phyloP scores from a whole-genome alignment of 1,284 basidiomycete species.

The Sanghuangporus weigelae region DNA sequence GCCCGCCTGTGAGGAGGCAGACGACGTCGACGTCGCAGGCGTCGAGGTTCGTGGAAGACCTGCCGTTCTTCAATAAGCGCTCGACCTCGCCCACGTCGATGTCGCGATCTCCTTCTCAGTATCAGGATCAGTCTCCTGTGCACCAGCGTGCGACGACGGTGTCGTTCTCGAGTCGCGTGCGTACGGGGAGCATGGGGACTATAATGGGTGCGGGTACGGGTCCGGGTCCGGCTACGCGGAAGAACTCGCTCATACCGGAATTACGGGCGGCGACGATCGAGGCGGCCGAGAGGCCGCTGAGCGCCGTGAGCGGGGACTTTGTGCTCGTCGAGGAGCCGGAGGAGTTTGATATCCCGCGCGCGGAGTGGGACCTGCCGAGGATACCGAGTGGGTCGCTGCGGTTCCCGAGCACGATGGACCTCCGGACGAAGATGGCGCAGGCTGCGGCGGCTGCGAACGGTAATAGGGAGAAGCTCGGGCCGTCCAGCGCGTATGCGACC shows the following conservation, averaged over 20 bases:
- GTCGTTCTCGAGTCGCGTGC: neutral
- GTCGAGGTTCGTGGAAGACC: slow-evolving; percentile 12
- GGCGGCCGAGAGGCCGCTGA: slow-evolving; percentile 1
- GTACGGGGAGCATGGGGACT: neutral
- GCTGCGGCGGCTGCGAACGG: slow-evolving; percentile 21
- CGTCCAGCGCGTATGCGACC: neutral
- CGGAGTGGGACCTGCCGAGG: slow-evolving; percentile 14
- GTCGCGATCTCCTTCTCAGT: neutral
- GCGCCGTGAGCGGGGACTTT: slow-evolving; percentile 35
- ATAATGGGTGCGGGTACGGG: neutral
- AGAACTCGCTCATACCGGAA: neutral
- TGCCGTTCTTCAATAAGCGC: slow-evolving; percentile 27
- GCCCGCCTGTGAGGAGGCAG: slow-evolving; percentile 24
- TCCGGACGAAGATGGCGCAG: slow-evolving; percentile 22
- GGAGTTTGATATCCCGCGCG: slow-evolving; percentile 21
- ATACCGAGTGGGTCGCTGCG: slow-evolving; percentile 11
- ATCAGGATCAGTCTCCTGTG: neutral
- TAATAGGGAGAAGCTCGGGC: slow-evolving; percentile 19
- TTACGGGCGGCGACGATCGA: slow-evolving; percentile 4
- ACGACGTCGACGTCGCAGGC: slow-evolving; percentile 3
- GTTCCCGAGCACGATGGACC: slow-evolving; percentile 17
- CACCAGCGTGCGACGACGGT: slow-evolving; percentile 14
- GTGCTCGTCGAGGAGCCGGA: slow-evolving; percentile 54
- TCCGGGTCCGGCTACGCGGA: slow-evolving; percentile 3
- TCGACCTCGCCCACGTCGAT: slow-evolving; percentile 24